Evolutionary conservation across 345 rosid genomes (phyloP).

Genomic region (Eucalyptus tenuipes): DNA sequence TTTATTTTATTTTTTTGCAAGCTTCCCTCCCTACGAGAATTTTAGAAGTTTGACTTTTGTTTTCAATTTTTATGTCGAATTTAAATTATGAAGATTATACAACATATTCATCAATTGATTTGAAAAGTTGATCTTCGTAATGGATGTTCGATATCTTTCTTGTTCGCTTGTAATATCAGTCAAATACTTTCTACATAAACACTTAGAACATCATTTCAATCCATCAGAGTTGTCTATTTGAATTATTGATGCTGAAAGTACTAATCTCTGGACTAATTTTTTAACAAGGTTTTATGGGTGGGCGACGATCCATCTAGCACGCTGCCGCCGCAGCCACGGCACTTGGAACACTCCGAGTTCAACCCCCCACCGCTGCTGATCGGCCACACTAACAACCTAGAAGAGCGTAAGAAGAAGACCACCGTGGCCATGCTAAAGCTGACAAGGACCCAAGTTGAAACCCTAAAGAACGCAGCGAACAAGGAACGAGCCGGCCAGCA

Average conservation of each 20-base stretch:
- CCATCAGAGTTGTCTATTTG: not conserved
- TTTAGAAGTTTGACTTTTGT: not conserved
- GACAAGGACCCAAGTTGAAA: slow-evolving; percentile 29
- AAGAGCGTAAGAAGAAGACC: slow-evolving; percentile 32
- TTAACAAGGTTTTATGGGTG: not conserved
- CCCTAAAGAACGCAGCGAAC: slow-evolving; percentile 25
- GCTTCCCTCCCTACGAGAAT: not conserved
- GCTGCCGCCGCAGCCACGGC: not conserved
- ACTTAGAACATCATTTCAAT: not conserved
- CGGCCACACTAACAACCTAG: slow-evolving; percentile 15
- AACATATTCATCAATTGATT: not conserved
- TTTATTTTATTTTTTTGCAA: not conserved
- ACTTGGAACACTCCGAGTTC: slow-evolving; percentile 21
- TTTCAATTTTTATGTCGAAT: not conserved
- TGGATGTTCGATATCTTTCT: not conserved
- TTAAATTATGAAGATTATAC: not conserved
- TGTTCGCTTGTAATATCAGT: not conserved
- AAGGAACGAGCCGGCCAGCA: not conserved
- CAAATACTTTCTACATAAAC: not conserved
- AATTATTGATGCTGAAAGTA: not conserved
- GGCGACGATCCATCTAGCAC: not conserved
- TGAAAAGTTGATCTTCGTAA: not conserved
- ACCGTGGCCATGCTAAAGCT: slow-evolving; percentile 26
- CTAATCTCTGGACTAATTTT: not conserved
- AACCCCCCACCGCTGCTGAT: slow-evolving; percentile 32